Evolutionary conservation across 2,329 filamentous ascomycete genomes (phyloP), one percentile per base, ranked within the genome.

Genomic region (Colletotrichum liriopes): DNA sequence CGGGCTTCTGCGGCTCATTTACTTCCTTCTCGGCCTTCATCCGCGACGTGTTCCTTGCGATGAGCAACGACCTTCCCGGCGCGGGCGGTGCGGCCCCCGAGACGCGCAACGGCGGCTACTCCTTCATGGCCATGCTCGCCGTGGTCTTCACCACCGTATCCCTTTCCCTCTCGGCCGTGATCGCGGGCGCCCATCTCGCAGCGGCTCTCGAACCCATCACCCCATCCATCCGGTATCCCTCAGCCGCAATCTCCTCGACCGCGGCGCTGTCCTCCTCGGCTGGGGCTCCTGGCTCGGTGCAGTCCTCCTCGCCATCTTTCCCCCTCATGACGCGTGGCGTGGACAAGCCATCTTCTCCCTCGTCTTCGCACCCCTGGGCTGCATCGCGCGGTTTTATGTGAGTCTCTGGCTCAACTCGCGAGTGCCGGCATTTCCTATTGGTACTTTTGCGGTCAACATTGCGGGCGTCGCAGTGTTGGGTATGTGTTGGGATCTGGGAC

Each of bases 21-120:
- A 98, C 95, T 0, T 95, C 93, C 12, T 98, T 98, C 82, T 97
- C 95, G 0, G 91, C 92, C 26, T 97, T 97, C 79, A 91, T 95
- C 58, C 89, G 93, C 8, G 95, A 97, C 77, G 83, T 88, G 18
- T 97, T 97, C 79, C 87, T 97, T 29, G 92, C 94, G 0, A 82
- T 97, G 23, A 92, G 93, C 5, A 96, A 98, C 78, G 88, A 93
- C 74, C 83, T 97, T 14, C 85, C 88, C 0, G 41, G 49, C 0
- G 26, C 67, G 1, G 71, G 55, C 11, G 55, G 60, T 2, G 83
- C 81, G 12, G 78, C 81, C 1, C 79, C 81, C 0, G 81, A 83
- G 26, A 78, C 76, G 0, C 88, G 94, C 3, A 91, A 92, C 76
- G 91, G 89, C 11, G 95, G 94, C 1, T 93, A 96, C 82, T 94